A percentile compares a stretch with the other conserved stretches of the same genome.
Conservation (phyloP, 2,329 filamentous ascomycete species). For the Ceratocystis variospora region DNA sequence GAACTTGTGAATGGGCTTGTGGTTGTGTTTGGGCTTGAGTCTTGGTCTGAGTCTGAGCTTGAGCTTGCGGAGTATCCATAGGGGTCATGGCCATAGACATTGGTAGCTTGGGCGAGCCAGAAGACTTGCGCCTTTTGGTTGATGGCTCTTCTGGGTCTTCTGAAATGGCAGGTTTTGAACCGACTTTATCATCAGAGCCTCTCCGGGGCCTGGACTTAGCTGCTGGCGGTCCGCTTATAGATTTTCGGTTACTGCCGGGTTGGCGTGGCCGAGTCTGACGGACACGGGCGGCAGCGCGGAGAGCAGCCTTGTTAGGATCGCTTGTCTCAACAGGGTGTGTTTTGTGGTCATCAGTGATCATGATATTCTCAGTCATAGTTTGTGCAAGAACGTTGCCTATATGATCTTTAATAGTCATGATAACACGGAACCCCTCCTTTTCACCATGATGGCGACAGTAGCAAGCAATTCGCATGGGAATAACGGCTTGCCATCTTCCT, state of each 20-base stretch:
- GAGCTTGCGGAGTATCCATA: slow-evolving; percentile 44
- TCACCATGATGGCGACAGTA: slow-evolving; percentile 93
- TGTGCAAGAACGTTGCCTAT: slow-evolving; percentile 67
- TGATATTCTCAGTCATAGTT: slow-evolving; percentile 72
- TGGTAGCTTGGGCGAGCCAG: slow-evolving; percentile 56
- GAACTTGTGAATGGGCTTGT: slow-evolving; percentile 21
- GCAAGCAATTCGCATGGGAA: slow-evolving; percentile 91
- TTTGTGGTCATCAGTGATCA: slow-evolving; percentile 98
- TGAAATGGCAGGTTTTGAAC: neutral
- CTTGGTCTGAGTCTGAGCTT: slow-evolving; percentile 24
- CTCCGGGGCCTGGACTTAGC: slow-evolving; percentile 2
- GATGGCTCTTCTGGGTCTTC: slow-evolving; percentile 32
- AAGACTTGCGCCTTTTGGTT: slow-evolving; percentile 68
- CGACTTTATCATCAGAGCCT: slow-evolving; percentile 17
- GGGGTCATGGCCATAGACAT: slow-evolving; percentile 69
- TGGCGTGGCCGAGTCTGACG: slow-evolving; percentile 23
- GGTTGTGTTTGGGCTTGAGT: neutral
- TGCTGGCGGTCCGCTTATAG: slow-evolving; percentile 1
- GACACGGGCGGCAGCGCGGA: slow-evolving; percentile 26
- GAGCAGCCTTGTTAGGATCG: slow-evolving; percentile 13
- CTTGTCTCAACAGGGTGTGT: slow-evolving; percentile 40
- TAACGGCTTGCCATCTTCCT: slow-evolving; percentile 62
- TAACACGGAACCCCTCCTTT: slow-evolving; percentile 76
- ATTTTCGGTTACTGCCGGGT: slow-evolving; percentile 18
- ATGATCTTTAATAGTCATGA: slow-evolving; percentile 84